Evolutionary conservation across 176 grass and related monocot genomes (phyloP).

Genomic region (Triticum dicoccoides): DNA sequence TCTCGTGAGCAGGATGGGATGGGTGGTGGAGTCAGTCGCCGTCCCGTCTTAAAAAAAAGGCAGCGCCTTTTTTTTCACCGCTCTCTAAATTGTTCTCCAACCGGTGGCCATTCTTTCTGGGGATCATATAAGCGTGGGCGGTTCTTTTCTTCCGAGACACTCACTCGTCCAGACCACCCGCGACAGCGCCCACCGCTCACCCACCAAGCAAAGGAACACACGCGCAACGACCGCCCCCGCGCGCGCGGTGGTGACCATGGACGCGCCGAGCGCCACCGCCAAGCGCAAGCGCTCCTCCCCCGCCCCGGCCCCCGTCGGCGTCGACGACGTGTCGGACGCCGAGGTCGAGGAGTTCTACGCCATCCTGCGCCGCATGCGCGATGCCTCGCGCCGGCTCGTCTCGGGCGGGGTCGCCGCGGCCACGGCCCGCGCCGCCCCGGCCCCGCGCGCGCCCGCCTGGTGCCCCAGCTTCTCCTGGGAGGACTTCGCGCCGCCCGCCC

Average conservation of each 20-base stretch:
- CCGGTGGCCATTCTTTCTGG: background rate
- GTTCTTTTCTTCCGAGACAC: background rate
- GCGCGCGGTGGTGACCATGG: conserved; percentile 12
- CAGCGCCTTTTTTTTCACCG: background rate
- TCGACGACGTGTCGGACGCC: conserved; percentile 50
- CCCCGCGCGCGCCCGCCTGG: conserved; percentile 35
- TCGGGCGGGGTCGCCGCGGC: background rate
- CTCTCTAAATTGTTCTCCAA: background rate
- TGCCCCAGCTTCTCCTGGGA: conserved; percentile 69
- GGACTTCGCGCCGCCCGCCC: conserved; percentile 44
- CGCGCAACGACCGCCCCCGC: background rate
- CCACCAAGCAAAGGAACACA: background rate
- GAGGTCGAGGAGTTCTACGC: conserved; percentile 95
- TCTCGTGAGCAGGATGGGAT: background rate
- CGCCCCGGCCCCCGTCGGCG: background rate
- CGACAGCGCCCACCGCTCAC: background rate
- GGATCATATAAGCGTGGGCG: conserved; percentile 17
- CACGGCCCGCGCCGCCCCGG: background rate
- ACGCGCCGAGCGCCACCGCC: background rate
- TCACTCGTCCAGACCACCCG: background rate
- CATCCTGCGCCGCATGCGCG: conserved; percentile 69
- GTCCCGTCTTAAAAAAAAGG: background rate
- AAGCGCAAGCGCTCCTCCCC: conserved; percentile 33
- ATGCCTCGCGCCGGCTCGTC: conserved; percentile 34
- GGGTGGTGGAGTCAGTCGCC: background rate